These are phyloP conservation scores for Paradendryphiella salina DNA, from an alignment of 2,329 filamentous ascomycete species.

Conservation along the genomic window DNA sequence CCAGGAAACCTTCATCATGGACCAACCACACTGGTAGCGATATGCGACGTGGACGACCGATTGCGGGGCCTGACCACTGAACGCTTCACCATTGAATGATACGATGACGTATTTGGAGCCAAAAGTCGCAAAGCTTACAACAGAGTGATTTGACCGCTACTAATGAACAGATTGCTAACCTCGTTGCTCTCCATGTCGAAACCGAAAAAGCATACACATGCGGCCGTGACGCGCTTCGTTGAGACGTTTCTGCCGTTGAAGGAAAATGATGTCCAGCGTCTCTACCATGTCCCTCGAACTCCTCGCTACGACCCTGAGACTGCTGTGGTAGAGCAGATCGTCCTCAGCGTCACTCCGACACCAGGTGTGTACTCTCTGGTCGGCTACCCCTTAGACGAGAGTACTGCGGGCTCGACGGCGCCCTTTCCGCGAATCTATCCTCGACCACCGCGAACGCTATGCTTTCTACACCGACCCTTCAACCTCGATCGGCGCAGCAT, in stretches of 20 bases:
- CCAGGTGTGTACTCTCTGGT: slow-evolving; percentile 36
- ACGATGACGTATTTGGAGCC: slow-evolving; percentile 29
- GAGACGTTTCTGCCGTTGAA: slow-evolving; percentile 36
- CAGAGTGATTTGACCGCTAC: slow-evolving; percentile 2
- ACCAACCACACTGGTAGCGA: not conserved
- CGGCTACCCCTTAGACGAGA: slow-evolving; percentile 19
- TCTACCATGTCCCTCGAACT: slow-evolving; percentile 39
- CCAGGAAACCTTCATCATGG: not conserved
- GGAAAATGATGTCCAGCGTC: slow-evolving; percentile 40
- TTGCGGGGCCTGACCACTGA: not conserved
- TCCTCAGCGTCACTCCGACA: slow-evolving; percentile 40
- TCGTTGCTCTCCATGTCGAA: slow-evolving; percentile 22
- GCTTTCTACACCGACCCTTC: slow-evolving; percentile 43
- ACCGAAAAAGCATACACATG: slow-evolving; percentile 32
- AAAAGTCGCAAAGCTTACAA: slow-evolving; percentile 11
- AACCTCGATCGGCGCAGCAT: slow-evolving; percentile 35
- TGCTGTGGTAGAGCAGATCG: slow-evolving; percentile 35
- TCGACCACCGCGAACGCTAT: slow-evolving; percentile 34
- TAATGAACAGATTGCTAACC: slow-evolving; percentile 10
- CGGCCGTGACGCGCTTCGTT: slow-evolving; percentile 35
- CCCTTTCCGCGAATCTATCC: not conserved
- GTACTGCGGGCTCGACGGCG: slow-evolving; percentile 1
- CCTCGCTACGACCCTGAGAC: slow-evolving; percentile 21
- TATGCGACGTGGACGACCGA: not conserved
- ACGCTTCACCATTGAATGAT: not conserved